phyloP scores from a whole-genome alignment of 768 basidiomycete species.

The Coprinopsis strossmayeri region DNA sequence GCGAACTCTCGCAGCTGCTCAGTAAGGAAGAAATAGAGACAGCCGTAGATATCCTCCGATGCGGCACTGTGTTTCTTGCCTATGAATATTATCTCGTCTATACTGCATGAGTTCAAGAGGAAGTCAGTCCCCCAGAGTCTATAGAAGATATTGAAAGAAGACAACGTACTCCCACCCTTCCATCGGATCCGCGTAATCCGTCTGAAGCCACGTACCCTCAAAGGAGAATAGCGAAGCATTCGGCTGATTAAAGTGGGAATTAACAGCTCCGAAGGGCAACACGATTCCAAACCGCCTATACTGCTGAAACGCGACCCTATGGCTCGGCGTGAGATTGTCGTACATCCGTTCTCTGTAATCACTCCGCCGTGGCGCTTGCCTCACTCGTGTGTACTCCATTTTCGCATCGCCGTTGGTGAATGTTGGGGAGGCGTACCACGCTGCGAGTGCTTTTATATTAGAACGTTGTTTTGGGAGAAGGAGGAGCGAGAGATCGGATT shows the following conservation, averaged over 20 bases:
- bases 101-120: conserved; percentile 19
- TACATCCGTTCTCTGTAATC: conserved; percentile 36
- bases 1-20: conserved; percentile 33
- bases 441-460: neutral
- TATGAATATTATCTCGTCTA: conserved; percentile 22
- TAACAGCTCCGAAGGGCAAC: conserved; percentile 39
- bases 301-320: conserved; percentile 35
- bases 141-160: neutral
- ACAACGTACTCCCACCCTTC: neutral
- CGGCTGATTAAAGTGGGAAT: conserved; percentile 31
- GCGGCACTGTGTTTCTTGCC: conserved; percentile 32
- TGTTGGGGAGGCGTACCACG: neutral
- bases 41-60: conserved; percentile 41
- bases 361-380: conserved; percentile 26
- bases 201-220: conserved; percentile 30
- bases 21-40: conserved; percentile 40
- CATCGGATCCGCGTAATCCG: conserved; percentile 32
- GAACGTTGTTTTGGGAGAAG: neutral
- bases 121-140: too few relatives aligned
- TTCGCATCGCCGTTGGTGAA: conserved; percentile 18
- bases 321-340: conserved; percentile 29
- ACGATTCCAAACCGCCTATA: conserved; percentile 35
- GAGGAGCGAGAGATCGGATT: neutral
- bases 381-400: conserved; percentile 26
- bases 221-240: conserved; percentile 35